Percentiles rank a stretch among this genome's conserved stretches.
These are phyloP conservation scores for Penicillium oxalicum DNA, from an alignment of 2,329 filamentous ascomycete species.

Conservation along the genomic window DNA sequence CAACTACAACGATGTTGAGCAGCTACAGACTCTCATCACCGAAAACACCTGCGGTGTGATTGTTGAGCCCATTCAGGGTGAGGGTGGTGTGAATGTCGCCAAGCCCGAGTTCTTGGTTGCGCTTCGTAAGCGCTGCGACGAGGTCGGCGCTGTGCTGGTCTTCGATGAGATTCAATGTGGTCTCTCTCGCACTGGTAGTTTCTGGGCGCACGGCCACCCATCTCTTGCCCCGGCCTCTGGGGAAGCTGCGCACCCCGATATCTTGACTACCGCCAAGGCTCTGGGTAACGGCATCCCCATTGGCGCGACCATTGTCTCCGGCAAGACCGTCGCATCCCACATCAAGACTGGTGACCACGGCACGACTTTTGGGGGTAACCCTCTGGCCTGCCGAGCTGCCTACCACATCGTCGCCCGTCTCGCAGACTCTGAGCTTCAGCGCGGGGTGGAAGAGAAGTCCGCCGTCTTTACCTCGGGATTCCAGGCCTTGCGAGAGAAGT, in stretches of 20 bases:
- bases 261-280: conserved; percentile 91
- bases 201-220: conserved; percentile 81
- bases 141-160: conserved; percentile 82
- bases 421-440: conserved; percentile 63
- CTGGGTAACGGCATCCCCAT: conserved; percentile 96
- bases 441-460: conserved; percentile 63
- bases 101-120: conserved; percentile 75
- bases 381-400: conserved; percentile 74
- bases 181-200: conserved; percentile 72
- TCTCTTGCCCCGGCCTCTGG: conserved; percentile 44
- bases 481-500: conserved; percentile 51
- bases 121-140: conserved; percentile 75
- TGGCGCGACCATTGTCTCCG: conserved; percentile 68
- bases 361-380: conserved; percentile 91
- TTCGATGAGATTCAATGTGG: conserved; percentile 98
- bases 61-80: conserved; percentile 93
- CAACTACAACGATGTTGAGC: conserved; percentile 72
- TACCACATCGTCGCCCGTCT: conserved; percentile 79
- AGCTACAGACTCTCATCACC: conserved; percentile 67
- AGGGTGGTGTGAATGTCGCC: conserved; percentile 84
- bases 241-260: conserved; percentile 78
- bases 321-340: conserved; percentile 59
- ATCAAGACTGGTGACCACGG: conserved; percentile 78
- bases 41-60: conserved; percentile 89
- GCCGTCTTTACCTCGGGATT: conserved; percentile 55